Evolutionary conservation across 768 basidiomycete species (phyloP).

Genomic region (Trametes cingulata): DNA sequence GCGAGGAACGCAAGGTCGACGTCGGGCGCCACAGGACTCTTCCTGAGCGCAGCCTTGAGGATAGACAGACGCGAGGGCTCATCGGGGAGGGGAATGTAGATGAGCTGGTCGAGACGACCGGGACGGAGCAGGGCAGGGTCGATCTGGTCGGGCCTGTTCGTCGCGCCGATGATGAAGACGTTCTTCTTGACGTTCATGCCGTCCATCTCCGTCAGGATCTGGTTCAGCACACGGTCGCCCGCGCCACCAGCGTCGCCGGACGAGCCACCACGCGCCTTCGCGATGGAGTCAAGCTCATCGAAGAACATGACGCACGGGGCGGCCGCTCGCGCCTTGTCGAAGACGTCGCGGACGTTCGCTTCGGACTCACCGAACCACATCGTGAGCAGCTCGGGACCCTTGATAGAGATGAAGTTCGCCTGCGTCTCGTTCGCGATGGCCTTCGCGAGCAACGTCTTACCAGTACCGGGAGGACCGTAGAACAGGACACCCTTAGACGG

Average conservation of each 20-base stretch:
- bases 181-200: constrained; percentile 99
- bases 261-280: constrained; percentile 89
- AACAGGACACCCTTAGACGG: constrained; percentile 99
- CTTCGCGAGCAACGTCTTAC: constrained; percentile 98
- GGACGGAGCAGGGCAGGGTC: constrained; percentile 92
- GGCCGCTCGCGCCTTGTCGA: constrained; percentile 99
- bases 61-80: constrained; percentile 90
- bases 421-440: constrained; percentile 99
- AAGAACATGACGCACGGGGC: constrained; percentile 99
- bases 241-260: constrained; percentile 94
- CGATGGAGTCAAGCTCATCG: constrained; percentile 98
- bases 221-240: constrained; percentile 96
- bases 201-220: constrained; percentile 97
- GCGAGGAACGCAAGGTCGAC: constrained; percentile 88
- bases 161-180: constrained; percentile 97
- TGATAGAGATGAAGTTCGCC: constrained; percentile 99
- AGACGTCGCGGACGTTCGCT: constrained; percentile 98
- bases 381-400: constrained; percentile 97
- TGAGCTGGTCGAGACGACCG: constrained; percentile 98
- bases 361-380: constrained; percentile 99
- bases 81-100: constrained; percentile 98
- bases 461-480: constrained; percentile 99
- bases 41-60: constrained; percentile 87
- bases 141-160: constrained; percentile 96
- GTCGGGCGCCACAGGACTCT: constrained; percentile 79